phyloP scores from a whole-genome alignment of 2,329 filamentous ascomycete species.

The Sporothrix sp. region DNA sequence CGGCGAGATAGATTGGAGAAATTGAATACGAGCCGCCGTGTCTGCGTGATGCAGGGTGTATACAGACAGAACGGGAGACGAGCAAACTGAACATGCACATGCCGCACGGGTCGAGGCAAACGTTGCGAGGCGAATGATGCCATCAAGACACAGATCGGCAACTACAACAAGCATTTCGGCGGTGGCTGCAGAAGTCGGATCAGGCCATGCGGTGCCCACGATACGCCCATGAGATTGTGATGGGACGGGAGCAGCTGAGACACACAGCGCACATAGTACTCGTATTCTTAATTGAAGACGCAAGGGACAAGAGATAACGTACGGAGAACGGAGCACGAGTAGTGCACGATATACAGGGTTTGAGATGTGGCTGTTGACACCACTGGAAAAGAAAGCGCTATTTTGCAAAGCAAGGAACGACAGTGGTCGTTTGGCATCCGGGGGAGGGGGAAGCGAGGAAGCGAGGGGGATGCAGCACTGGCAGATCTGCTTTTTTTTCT shows the following conservation, averaged over 20 bases:
- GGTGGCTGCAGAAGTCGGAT: background rate
- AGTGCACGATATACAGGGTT: too few species aligned
- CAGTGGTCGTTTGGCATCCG: background rate
- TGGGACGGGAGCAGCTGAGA: constrained; percentile 1
- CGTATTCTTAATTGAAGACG: too few species aligned
- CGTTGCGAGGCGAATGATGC: too few species aligned
- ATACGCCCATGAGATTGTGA: background rate
- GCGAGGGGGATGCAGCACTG: background rate
- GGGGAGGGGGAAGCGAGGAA: background rate
- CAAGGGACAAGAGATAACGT: too few species aligned
- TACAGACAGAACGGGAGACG: background rate
- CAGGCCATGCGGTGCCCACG: constrained; percentile 1
- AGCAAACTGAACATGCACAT: background rate
- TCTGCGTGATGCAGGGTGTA: background rate
- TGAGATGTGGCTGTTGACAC: too few species aligned
- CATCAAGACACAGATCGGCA: too few species aligned
- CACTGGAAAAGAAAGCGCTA: too few species aligned
- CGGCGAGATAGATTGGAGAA: background rate
- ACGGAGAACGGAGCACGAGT: too few species aligned
- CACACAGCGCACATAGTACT: too few species aligned
- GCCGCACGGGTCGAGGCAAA: background rate
- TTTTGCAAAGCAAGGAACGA: background rate
- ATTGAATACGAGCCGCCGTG: background rate
- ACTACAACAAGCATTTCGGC: background rate
- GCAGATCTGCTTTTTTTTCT: background rate